phyloP scores from a whole-genome alignment of 306 rosid genomes.

The Quercus wislizeni region DNA sequence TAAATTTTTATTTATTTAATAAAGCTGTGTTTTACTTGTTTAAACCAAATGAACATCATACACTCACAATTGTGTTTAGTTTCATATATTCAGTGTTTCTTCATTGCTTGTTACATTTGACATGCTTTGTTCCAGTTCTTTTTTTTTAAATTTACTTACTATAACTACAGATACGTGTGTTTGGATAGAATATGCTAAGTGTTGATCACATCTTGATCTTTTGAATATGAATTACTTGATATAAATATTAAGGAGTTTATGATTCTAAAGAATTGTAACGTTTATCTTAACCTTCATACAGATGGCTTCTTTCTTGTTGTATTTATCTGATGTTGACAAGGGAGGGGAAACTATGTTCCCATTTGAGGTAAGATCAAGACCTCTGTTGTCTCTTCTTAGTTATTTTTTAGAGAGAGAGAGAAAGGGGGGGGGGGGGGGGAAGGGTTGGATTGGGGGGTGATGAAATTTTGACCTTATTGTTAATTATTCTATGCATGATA shows the following conservation, averaged over 20 bases:
- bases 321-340: slow-evolving; percentile 73
- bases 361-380: slow-evolving; percentile 60
- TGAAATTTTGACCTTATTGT: neutral
- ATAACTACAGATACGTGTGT: neutral
- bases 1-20: too few relatives aligned
- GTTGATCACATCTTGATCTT: neutral
- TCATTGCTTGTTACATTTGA: neutral
- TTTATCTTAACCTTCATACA: slow-evolving; percentile 26
- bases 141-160: neutral
- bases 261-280: neutral
- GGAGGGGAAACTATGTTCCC: slow-evolving; percentile 97
- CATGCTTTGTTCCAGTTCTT: neutral
- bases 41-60: neutral
- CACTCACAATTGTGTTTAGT: too few relatives aligned
- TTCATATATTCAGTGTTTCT: too few relatives aligned
- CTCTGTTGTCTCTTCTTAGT: neutral
- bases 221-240: neutral
- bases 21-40: neutral
- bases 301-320: slow-evolving; percentile 84
- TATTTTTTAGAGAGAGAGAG: too few relatives aligned
- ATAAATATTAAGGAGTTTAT: neutral
- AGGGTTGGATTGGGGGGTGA: too few relatives aligned
- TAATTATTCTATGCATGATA: neutral
- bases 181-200: neutral
- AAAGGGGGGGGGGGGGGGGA: neutral